Percentiles rank a stretch among this genome's conserved stretches.
Evolutionary conservation across 1,139 yeast genomes (phyloP).

Genomic region (Kluyveromyces sp.): DNA sequence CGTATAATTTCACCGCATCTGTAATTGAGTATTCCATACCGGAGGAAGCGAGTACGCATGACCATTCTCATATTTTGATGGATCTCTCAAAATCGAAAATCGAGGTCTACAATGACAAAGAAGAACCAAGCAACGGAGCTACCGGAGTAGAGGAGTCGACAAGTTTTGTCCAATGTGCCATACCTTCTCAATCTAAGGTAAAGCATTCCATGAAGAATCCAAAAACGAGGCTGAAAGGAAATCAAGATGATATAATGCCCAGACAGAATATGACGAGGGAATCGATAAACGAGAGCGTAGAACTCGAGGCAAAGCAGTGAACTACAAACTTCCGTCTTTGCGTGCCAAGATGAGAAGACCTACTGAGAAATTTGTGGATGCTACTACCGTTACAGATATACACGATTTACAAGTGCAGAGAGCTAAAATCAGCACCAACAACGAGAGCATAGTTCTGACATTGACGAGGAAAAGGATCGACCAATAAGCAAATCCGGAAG

Average conservation of each 20-base stretch:
- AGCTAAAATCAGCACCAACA: background rate
- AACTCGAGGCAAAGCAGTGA: constrained; percentile 47
- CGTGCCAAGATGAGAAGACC: constrained; percentile 67
- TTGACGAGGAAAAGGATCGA: no score
- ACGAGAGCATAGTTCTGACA: background rate
- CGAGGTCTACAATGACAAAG: constrained; percentile 13
- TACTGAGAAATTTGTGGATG: constrained; percentile 52
- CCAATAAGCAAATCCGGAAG: no score
- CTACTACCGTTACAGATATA: constrained; percentile 32
- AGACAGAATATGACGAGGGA: constrained; percentile 17
- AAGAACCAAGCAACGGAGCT: background rate
- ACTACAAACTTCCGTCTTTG: constrained; percentile 63
- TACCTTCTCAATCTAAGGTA: constrained; percentile 16
- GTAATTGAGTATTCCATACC: constrained; percentile 29
- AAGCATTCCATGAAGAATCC: constrained; percentile 31
- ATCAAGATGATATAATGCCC: constrained; percentile 35
- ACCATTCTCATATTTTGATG: background rate
- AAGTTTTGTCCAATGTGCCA: constrained; percentile 7
- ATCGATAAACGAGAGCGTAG: constrained; percentile 30
- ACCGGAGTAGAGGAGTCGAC: background rate
- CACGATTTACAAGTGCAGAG: constrained; percentile 25
- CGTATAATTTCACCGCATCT: constrained; percentile 22
- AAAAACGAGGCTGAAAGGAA: constrained; percentile 25
- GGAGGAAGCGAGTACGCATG: constrained; percentile 15
- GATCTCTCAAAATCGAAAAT: constrained; percentile 15